Base-by-base conservation (phyloP, 371 early-diverging fungal genomes). In the Gilbertella persicaria region DNA sequence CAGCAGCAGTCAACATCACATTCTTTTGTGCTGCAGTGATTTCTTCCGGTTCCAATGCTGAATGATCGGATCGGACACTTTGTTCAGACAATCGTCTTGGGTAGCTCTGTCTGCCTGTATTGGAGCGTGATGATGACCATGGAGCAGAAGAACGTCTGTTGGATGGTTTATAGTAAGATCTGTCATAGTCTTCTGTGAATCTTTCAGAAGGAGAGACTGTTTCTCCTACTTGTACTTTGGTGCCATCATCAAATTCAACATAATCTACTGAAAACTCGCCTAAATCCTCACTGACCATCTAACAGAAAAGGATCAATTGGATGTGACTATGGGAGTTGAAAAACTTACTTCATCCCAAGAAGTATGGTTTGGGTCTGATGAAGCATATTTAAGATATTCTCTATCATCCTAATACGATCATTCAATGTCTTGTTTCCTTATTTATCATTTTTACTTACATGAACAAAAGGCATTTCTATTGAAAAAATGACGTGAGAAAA, bases 131-230 rank as follows among this genome's bases (percentile, higher is more conserved):
- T 49, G 67, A 42, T 68, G 64, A 24, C 33, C 33, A 33, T 33
- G 33, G 33, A 12, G 33, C 33, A 33, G 33, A 33, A 12, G 33
- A 33, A 3, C 33, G 33, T 2, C 33, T 8, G 13, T 33, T 33
- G 33, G 16, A 16, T n/a, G 65, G 16, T 42, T 60, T 51, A 16
- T 35, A 28, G 5, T 45, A 23, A 10, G 43, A 41, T 8, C 78
- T 60, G 49, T 78, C 78, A 30, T 78, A 78, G 53, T 78, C 78
- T 17, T 78, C 73, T 5, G 75, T 66, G 44, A 78, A 78, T 10
- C 78, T 52, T 12, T 74, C 75, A 17, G 68, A 55, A 12, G 79
- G 79, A 17, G 64, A 52, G 0, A 72, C 30, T 13, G 24, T 30
- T 16, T 24, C 23, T 50, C 55, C 26, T 19, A 52, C 38, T 20